Evolutionary conservation across 108 stramenopile species (phyloP), one percentile per base, ranked within the genome.

Genomic region (Schizochytrium sp.): DNA sequence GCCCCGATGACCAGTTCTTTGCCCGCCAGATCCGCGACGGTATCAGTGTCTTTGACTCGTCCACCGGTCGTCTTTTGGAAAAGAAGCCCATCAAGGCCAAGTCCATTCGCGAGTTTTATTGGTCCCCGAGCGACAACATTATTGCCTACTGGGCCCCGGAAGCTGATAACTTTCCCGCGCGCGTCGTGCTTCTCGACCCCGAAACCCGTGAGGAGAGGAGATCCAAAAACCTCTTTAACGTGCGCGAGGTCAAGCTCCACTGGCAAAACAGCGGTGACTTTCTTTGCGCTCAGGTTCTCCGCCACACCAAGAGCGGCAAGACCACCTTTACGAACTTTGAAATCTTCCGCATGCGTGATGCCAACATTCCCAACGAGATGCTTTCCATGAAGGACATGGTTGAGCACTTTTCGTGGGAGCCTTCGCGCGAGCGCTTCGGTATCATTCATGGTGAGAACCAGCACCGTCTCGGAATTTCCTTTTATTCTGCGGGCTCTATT

Each of bases 261-360:
- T 91, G 91, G 91, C 91, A 91, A 19, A 60, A 89, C 29, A 45
- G 72, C 34, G 91, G 91, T 10, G 72, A 91, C 25, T 91, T 87
- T 47, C 76, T 91, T 14, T 90, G 89, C 57, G 91, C 88, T 1
- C 91, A 90, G 72, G 88, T 63, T 47, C 60, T 71, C 55, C n/a
- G 60, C n/a, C 72, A 71, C 51, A 55, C 88, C 72, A 88, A 88
- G 88, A 63, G 34, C 28, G 60, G 63, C 12, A 63, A 60, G 10
- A 88, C 72, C 60, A 60, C 41, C 21, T 88, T 53, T 48, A 88
- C 88, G 19, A 71, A 60, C 72, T 90, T 91, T 60, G 69, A 89
- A 58, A 88, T 91, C 87, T 91, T 91, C 91, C 72, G 89, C 34
- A 60, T 91, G 63, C 45, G 57, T 14, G 60, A 72, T 0, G 16